Base-by-base conservation (phyloP, 2,329 filamentous ascomycete genomes). In the Botrytis pseudocinerea region DNA sequence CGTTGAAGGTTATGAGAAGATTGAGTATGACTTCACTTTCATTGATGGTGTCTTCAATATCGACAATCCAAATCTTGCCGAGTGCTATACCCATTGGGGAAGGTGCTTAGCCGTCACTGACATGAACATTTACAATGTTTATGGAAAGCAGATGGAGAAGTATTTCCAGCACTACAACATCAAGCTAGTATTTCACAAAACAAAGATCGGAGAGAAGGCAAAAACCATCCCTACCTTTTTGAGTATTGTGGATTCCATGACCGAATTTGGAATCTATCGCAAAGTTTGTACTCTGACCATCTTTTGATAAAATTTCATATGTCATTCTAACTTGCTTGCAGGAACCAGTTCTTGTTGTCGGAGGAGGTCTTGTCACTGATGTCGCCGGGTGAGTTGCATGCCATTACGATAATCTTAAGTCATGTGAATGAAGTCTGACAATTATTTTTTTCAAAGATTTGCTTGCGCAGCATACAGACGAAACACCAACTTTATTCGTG, bases 21-120 rank as follows among this genome's bases (percentile, higher is more conserved):
- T 93, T 79, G 88, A 91, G 79, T 93, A 93, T 80, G 90, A 92
- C 82, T 93, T 93, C 81, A 88, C 89, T 71, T 92, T 93, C 82
- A 86, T 93, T 64, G 91, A 93, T 77, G 88, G 87, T 65, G 86
- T 93, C 73, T 93, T 93, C 81, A 83, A 91, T 79, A 78, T 84
- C 60, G 78, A 84, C 75, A 91, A 92, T 78, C 78, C 83, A 25
- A 86, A 92, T 77, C 85, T 93, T 16, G 89, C 90, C 25, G 82
- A 89, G 42, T 90, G 88, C 81, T 93, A 92, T 82, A 83, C 87
- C 78, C 84, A 83, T 75, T 93, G 90, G 90, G 85, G 87, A 46
- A 86, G 91, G 70, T 90, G 88, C 76, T 82, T 93, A 62, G 90
- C 90, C 38, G 87, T 93, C 77, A 92, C 91, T 82, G 91, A 93